Evolutionary conservation across 2,329 filamentous ascomycete genomes (phyloP), one percentile per base, ranked within the genome.

Genomic region (Thielaviopsis punctulata): DNA sequence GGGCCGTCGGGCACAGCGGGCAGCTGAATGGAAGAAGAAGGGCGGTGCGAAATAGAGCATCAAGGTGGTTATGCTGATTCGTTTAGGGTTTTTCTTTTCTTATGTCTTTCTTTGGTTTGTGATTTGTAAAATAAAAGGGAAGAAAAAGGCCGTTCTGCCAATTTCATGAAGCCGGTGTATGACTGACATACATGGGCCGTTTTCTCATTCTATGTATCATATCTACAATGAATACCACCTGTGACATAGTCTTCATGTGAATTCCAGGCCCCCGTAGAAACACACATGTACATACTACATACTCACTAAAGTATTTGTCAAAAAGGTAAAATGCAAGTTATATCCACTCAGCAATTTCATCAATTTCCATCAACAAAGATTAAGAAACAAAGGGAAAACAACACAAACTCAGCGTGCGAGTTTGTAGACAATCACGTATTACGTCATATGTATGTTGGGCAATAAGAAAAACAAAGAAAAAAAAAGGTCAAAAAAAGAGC

Each of bases 1-100:
- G 54, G 65, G 61, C 33, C 65, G 68, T 45, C 61, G 69, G 24
- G 63, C 68, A 4, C 62, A 60, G 51, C 62, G 71, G 49, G 67
- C 68, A 9, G 60, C 66, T 2, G 65, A 67, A 36, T 75, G 73
- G 69, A 70, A 68, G 60, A 68, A 69, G 60, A 67, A 69, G 60
- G 51, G 53, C 13, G 41, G 19, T 7, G 19, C 43, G 22, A 18
- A 54, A 25, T 33, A 48, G 25, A 23, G 51, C 44, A 48, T 46
- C 12, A 19, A 21, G 18, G 15, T 33, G 27, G 18, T 36, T 36
- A 15, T n/a, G 30, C 13, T 3, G 30, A 15, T n/a, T n/a, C n/a
- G 7, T 36, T 27, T 36, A 15, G 30, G 30, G 30, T 36, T 27
- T 6, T 27, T 36, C n/a, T 36, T 12, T 36, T 36, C n/a, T 4